Evolutionary conservation across 2,329 filamentous ascomycete species (phyloP), one percentile per base, ranked within the genome.

Genomic region (Metarhizium anisopliae): DNA sequence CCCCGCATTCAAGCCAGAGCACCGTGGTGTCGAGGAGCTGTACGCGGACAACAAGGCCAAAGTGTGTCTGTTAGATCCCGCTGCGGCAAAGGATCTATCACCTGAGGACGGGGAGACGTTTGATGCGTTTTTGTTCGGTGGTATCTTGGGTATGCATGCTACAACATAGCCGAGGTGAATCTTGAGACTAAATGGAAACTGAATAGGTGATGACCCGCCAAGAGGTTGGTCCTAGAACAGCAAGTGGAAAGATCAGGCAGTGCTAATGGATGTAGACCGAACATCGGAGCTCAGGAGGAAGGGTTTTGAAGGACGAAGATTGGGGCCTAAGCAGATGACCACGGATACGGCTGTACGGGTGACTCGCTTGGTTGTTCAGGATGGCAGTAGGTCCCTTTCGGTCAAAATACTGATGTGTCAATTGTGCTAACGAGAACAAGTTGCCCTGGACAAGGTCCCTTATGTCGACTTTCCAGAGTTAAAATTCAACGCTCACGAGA

Each of bases 311-410:
- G 91, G 93, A 56, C 85, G 94, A 54, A 82, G 94, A 56, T 78
- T 99, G 35, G 94, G 94, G 0, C 90, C 93, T 7, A 86, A 92
- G 64, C 94, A 99, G 72, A 96, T 99, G 93, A 97, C 94, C 3
- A 99, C 94, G 4, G 94, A 99, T 70, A 99, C 94, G 20, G 94
- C 94, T 4, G 94, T 96, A 52, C 82, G 94, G 62, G 93, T 96
- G 49, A 97, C 94, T 36, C 83, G 94, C 61, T 86, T 95, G 63
- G 88, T 97, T 6, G 85, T 92, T 11, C 88, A 95, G 66, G 83
- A 92, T 61, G 87, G 87, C 75, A 81, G 92, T 95, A 72, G 61
- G 81, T 67, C 47, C 18, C 52, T 3, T 18, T n/a, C 0, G 13
- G 16, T 6, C 35, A 18, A 18, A 20, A 45, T 6, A 2, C 8